Base-by-base conservation (phyloP, 352 stramenopile species). In the Globisporangium lucens region DNA sequence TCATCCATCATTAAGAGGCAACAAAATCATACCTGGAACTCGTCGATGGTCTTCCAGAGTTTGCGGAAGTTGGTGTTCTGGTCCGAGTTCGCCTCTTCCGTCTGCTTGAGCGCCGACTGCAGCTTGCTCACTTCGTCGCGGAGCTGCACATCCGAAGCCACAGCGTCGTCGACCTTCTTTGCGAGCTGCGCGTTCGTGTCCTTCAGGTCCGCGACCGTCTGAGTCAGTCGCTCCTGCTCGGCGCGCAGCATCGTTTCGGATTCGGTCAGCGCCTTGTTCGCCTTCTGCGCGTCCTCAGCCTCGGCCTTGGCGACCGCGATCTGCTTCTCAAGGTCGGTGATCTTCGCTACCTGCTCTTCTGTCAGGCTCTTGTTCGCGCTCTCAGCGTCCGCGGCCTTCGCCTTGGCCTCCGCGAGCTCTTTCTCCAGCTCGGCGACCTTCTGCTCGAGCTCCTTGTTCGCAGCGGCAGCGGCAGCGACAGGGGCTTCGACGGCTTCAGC, bases 41-140 rank as follows among this genome's bases (percentile, higher is more conserved):
- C 77, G 56, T 85, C 79, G 30, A 83, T 82, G 38, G 71, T 77
- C 66, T 82, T 85, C 77, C 75, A 80, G 9, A 87, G 69, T 68
- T 83, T 82, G 35, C 75, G 75, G 22, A 87, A 72, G 38, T 82
- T 77, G 55, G 75, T 82, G 68, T 87, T 76, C 56, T 74, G 72
- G 4, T 75, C 67, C 47, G 81, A 76, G 41, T 82, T 74, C 24
- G 79, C 74, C 7, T 75, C 70, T 61, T 82, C 69, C 12, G 80
- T 75, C 33, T 72, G 53, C 17, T 67, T 58, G 29, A 85, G 57
- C 38, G 66, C 30, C 53, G 67, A 63, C 58, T 82, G 70, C 24
- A 74, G 55, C 56, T 82, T 77, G 22, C 35, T 56, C 33, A 70
- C 46, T n/a, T 70, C 57, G 38, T 64, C 49, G 4, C 59, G 65